Evolutionary conservation across 495 filamentous ascomycete genomes (phyloP), one percentile per base, ranked within the genome.

Genomic region (Poronia punctata): DNA sequence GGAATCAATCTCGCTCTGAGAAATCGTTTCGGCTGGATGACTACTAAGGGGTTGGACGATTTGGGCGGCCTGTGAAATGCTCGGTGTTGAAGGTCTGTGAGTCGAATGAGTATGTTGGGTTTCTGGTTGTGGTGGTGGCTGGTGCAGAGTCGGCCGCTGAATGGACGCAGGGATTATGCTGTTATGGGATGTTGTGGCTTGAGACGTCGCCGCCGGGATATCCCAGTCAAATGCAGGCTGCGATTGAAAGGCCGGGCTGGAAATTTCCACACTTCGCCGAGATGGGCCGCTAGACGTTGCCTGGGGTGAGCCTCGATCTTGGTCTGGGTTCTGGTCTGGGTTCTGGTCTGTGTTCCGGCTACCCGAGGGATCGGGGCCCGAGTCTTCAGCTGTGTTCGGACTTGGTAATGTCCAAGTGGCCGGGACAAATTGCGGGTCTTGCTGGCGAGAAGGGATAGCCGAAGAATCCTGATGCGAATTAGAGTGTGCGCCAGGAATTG

Each of bases 1-100:
- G 34, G 50, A 53, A 7, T 38, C 24, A 1, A 38, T 20, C 23
- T 52, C 48, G 27, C 38, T 52, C 18, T 54, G 47, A 2, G 54
- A 59, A 5, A 34, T 45, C 4, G 57, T 37, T 8, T 40, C 34
- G 7, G 23, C 46, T 6, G 41, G 49, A 20, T 53, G 41, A 40
- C 40, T 54, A 29, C 18, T 53, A 5, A 51, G 29, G n/a, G 49
- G 46, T 16, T 42, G 38, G 4, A 62, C 44, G 3, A 52, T 26
- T 34, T 65, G 60, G 4, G 62, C 64, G 6, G 48, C 49, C 18
- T 62, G 58, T 0, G 44, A 58, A 28, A 16, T 40, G 31, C 36
- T 45, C 35, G 41, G 31, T 11, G 48, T 39, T 8, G 49, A 53
- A 38, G 17, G 9, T 28, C 22, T 33, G 34, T 45, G 16, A 5